phyloP scores from a whole-genome alignment of 2,329 filamentous ascomycete species.

The Ceratocystis huliohia region DNA sequence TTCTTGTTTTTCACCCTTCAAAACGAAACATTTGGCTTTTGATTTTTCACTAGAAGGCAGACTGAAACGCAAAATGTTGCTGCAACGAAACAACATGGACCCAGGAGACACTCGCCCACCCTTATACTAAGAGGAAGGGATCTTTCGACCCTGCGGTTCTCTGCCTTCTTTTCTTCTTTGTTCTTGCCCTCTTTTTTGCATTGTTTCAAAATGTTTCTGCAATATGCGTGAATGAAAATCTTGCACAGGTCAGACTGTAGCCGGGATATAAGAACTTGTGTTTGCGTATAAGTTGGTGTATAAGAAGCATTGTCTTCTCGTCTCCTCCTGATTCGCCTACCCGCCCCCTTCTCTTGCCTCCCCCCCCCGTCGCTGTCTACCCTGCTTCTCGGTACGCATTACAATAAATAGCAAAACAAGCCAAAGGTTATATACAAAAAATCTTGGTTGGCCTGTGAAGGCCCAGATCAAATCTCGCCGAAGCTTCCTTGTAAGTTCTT shows the following conservation, averaged over 20 bases:
- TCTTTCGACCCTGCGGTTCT: neutral
- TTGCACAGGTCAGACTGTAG: neutral
- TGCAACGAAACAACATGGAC: neutral
- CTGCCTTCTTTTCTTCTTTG: neutral
- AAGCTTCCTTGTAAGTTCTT: neutral
- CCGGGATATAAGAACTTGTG: neutral
- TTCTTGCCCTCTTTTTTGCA: neutral
- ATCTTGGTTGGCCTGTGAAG: neutral
- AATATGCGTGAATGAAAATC: neutral
- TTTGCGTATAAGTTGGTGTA: neutral
- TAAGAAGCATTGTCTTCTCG: neutral
- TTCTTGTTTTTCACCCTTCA: neutral
- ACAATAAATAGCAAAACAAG: neutral
- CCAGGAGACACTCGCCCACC: neutral
- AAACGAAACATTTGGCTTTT: neutral
- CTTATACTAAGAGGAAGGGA: no score
- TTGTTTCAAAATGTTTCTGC: neutral
- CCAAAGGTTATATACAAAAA: neutral
- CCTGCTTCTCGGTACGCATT: neutral
- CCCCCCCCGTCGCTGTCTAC: constrained; percentile 1
- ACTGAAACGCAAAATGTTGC: neutral
- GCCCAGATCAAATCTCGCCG: neutral
- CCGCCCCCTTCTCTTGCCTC: neutral
- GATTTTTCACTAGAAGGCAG: neutral
- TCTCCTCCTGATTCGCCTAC: constrained; percentile 1